Base-by-base conservation (phyloP, 768 basidiomycete species). In the Naganishia vaughanmartiniae region DNA sequence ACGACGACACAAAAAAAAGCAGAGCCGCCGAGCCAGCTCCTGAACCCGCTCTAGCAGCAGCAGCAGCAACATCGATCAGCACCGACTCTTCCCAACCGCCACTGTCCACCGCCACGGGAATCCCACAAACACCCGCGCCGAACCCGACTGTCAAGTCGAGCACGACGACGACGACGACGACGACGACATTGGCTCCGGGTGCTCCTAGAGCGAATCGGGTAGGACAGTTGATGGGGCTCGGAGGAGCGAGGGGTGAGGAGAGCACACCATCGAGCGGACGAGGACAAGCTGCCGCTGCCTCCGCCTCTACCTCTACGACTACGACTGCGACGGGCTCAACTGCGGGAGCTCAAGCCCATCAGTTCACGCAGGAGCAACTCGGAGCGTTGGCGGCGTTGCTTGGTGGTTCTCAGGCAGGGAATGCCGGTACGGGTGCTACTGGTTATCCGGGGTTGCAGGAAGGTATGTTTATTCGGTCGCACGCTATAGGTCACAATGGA, bases 361-460 rank as follows among this genome's bases (percentile, higher is more conserved):
- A 53, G 57, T 66, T 71, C 51, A 48, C 54, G 1, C 58, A 69
- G 34, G 60, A 69, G 54, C 71, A 72, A 34, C 36, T 72, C n/a
- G 55, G 56, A 0, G 71, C 71, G 5, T 66, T 72, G 51, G 60
- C 66, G 10, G 53, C 53, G 71, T 15, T 72, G 57, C 24, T 72
- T 46, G 28, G 54, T 33, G 72, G 75, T 39, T 4, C 6, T 2
- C 24, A 42, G 42, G 42, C 6, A 9, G 48, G 19, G 48, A 12
- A 51, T 24, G 48, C 48, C 48, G 19, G 21, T n/a, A n/a, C 48
- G 6, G 30, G 74, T 17, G 75, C 71, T n/a, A 51, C 51, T 28
- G 71, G 54, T 31, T 65, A 66, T 19, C 67, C 71, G 54, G 73
- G 71, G 69, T 30, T 54, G 57, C 58, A 66, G 19, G 67, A 66